Conservation (phyloP, 2,329 filamentous ascomycete species). For the Chrysoporthe deuterocubensis region DNA sequence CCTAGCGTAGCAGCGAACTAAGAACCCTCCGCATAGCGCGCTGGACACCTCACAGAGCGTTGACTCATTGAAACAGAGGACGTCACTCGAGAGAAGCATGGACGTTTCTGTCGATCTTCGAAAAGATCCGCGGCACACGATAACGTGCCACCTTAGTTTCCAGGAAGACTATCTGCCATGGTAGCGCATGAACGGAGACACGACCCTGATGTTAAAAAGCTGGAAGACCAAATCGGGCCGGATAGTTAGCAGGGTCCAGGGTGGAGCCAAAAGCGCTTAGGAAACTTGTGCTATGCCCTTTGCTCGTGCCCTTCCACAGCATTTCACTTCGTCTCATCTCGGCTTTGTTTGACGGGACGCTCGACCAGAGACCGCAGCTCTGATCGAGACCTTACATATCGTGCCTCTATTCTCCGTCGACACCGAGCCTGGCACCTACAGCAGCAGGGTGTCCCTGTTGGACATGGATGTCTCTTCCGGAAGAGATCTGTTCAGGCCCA, state of each 20-base stretch:
- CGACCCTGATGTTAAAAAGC: conserved; percentile 6
- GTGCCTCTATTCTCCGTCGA: conserved; percentile 21
- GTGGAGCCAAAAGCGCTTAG: conserved; percentile 12
- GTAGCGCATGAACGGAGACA: conserved; percentile 19
- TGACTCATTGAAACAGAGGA: not conserved
- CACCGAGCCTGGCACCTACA: conserved; percentile 20
- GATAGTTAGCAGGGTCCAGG: conserved; percentile 13
- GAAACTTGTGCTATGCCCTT: not conserved
- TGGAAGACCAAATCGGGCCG: conserved; percentile 17
- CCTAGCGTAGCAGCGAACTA: conserved; percentile 8
- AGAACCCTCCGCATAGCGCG: not conserved
- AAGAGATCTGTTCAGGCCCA: conserved; percentile 23
- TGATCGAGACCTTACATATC: not conserved
- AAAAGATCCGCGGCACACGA: not conserved
- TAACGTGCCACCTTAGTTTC: conserved; percentile 8
- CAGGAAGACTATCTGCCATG: conserved; percentile 11
- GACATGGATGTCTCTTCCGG: conserved; percentile 24
- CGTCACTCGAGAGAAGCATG: not conserved
- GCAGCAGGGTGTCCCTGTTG: conserved; percentile 13
- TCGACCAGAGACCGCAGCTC: conserved; percentile 7
- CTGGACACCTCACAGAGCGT: not conserved
- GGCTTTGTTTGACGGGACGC: conserved; percentile 1
- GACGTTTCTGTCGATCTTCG: not conserved
- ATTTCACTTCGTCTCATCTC: conserved; percentile 1
- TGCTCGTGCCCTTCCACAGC: not conserved